Evolutionary conservation across 106 monocot species (phyloP).

Genomic region (Gastrodia elata): DNA sequence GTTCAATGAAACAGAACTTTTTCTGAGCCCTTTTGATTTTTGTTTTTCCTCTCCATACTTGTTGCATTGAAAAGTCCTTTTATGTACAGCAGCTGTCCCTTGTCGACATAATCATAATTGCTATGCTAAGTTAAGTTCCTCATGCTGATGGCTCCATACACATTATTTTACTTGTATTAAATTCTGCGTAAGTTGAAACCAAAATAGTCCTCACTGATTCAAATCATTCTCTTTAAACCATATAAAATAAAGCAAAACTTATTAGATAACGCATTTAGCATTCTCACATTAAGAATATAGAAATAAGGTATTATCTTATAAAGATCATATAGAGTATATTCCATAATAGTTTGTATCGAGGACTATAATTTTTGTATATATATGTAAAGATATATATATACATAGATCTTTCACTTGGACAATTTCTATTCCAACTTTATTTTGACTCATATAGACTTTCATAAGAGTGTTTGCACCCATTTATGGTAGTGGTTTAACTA

Average conservation of each 20-base stretch:
- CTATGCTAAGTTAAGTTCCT: not conserved
- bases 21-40: not conserved
- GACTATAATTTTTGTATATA: too few species aligned
- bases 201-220: not conserved
- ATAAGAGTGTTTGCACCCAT: too few species aligned
- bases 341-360: too few species aligned
- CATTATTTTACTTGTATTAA: not conserved
- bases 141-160: not conserved
- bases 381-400: too few species aligned
- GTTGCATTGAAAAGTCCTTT: not conserved
- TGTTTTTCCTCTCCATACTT: not conserved
- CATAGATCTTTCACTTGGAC: too few species aligned
- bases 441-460: too few species aligned
- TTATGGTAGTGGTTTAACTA: too few species aligned
- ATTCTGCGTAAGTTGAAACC: not conserved
- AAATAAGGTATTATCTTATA: too few species aligned
- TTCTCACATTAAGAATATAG: too few species aligned
- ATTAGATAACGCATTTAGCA: too few species aligned
- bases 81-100: not conserved
- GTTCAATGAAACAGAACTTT: not conserved
- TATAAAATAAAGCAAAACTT: not conserved
- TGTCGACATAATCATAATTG: not conserved
- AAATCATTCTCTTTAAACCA: not conserved
- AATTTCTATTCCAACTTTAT: too few species aligned
- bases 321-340: too few species aligned